phyloP scores from a whole-genome alignment of 2,329 filamentous ascomycete species.

The Talaromyces sp. region DNA sequence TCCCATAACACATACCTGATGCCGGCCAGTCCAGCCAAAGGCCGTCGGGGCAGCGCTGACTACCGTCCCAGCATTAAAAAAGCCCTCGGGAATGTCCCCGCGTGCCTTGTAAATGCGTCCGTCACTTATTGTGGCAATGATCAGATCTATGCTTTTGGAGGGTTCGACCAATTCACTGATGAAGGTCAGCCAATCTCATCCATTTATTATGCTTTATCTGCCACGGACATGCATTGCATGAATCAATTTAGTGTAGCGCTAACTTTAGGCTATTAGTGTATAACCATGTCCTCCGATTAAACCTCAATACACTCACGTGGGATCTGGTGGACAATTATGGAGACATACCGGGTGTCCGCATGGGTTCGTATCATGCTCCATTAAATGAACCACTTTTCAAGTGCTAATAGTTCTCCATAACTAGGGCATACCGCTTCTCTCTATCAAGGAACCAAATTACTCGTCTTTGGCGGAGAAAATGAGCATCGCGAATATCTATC shows the following conservation, averaged over 20 bases:
- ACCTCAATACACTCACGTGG: constrained; percentile 87
- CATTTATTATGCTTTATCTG: not conserved
- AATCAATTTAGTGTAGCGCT: constrained; percentile 5
- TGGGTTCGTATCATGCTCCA: constrained; percentile 62
- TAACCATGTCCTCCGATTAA: constrained; percentile 89
- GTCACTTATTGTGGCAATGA: constrained; percentile 99
- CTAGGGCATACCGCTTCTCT: constrained; percentile 89
- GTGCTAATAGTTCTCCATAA: not conserved
- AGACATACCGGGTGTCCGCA: constrained; percentile 92
- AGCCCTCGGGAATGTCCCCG: constrained; percentile 75
- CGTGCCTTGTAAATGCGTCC: constrained; percentile 94
- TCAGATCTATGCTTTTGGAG: constrained; percentile 95
- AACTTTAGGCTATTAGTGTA: constrained; percentile 59
- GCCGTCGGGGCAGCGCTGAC: constrained; percentile 59
- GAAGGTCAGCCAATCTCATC: constrained; percentile 55
- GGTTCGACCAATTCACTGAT: constrained; percentile 97
- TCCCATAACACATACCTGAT: constrained; percentile 78
- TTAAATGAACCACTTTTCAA: not conserved
- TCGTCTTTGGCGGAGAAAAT: constrained; percentile 97
- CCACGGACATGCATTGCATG: not conserved
- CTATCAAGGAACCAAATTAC: constrained; percentile 89
- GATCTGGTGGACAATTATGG: constrained; percentile 97
- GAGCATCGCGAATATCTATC: constrained; percentile 94
- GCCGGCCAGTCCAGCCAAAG: constrained; percentile 76
- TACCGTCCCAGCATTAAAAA: constrained; percentile 82